These are phyloP conservation scores for Hyphopichia homilentoma DNA, from an alignment of 805 yeast species.

Conservation along the genomic window DNA sequence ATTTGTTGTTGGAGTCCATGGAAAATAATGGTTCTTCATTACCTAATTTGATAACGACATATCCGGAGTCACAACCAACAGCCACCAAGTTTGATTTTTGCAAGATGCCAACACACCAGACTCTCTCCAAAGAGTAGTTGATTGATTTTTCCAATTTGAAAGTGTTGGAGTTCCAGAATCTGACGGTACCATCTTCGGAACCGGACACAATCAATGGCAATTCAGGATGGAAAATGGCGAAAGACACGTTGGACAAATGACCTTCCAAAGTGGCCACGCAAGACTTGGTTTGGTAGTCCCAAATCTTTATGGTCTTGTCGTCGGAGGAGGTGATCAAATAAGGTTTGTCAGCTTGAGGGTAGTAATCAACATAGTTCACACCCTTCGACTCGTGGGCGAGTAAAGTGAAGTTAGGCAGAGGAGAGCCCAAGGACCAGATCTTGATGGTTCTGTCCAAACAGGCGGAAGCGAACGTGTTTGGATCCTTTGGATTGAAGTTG, in stretches of 20 bases:
- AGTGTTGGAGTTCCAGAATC: conserved; percentile 92
- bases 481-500: conserved; percentile 95
- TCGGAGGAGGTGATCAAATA: conserved; percentile 89
- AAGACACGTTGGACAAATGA: conserved; percentile 90
- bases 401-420: conserved; percentile 86
- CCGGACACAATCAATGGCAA: conserved; percentile 93
- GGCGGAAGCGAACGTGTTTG: conserved; percentile 95
- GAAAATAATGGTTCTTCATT: conserved; percentile 92
- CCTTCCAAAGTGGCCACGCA: conserved; percentile 94
- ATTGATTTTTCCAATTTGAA: conserved; percentile 90
- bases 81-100: conserved; percentile 74
- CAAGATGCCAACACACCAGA: conserved; percentile 88
- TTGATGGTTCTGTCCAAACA: conserved; percentile 95
- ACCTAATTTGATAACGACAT: conserved; percentile 83
- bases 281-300: conserved; percentile 97
- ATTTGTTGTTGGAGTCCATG: conserved; percentile 89
- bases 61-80: conserved; percentile 93
- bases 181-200: conserved; percentile 91
- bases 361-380: conserved; percentile 93
- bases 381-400: conserved; percentile 90
- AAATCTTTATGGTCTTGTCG: conserved; percentile 81
- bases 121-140: conserved; percentile 89
- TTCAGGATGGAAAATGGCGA: conserved; percentile 98
- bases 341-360: conserved; percentile 97
- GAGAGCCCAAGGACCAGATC: conserved; percentile 90